Base-by-base conservation (phyloP, 78 protist genomes). In the Bodo saltans region DNA sequence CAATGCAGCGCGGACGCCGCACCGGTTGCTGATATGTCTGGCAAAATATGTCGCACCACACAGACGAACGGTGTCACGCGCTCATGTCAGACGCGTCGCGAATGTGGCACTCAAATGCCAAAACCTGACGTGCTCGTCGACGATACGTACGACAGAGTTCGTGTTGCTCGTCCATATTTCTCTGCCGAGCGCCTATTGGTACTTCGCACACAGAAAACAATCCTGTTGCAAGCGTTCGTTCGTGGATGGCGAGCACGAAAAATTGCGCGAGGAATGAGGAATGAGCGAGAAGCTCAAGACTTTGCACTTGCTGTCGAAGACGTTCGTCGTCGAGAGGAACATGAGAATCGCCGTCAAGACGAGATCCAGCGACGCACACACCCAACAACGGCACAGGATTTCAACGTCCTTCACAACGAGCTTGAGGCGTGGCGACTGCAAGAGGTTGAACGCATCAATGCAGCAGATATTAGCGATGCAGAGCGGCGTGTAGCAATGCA, bases 91-190 rank as follows among this genome's bases (percentile, higher is more conserved):
- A 68, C 90, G 28, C 41, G 25, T 33, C 85, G 94, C 21, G 94
- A 91, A 60, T 35, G 1, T 8, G 94, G 90, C 39, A 88, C 92
- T 72, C 94, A 91, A 86, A 91, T 88, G 94, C 72, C 79, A 0
- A 67, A 29, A 75, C 67, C 83, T n/a, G 89, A 79, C 35, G 35
- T 74, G 34, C 33, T 28, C 4, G 70, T 89, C n/a, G 69, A 47
- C 67, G 85, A 29, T 0, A 32, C 8, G 25, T 21, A 38, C 33
- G 94, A 91, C 70, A 0, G 0, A n/a, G 35, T 84, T 3, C 2
- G 88, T 30, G 1, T 0, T 1, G 73, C 92, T 42, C n/a, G 72
- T 32, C 83, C 47, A 27, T 92, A 92, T 68, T 60, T 85, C 39
- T 69, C 78, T 40, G 34, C 90, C 1, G 89, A 87, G 33, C 69